A percentile compares a stretch with the other conserved stretches of the same genome.
phyloP scores from a whole-genome alignment of 139 green algal species.

The Chlamydomonas schloesseri region DNA sequence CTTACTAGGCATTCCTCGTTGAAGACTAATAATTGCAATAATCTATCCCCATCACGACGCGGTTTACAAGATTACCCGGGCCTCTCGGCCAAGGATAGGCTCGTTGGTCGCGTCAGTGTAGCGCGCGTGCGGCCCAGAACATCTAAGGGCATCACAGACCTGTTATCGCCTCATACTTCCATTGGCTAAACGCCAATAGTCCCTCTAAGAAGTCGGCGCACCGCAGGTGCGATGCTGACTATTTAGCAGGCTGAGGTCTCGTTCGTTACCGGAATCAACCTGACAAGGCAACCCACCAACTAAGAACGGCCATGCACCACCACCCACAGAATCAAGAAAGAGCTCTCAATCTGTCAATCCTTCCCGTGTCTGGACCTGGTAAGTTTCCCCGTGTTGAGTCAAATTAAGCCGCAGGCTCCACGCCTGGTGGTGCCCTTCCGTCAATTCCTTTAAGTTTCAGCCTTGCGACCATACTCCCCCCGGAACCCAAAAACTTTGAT shows the following conservation, averaged over 20 bases:
- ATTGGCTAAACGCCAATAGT: constrained; percentile 62
- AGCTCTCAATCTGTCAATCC: constrained; percentile 97
- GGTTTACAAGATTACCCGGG: no score
- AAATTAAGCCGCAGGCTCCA: constrained; percentile 97
- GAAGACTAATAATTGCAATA: no score
- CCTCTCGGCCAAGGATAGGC: constrained; percentile 81
- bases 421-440: constrained; percentile 95
- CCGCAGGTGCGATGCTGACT: constrained; percentile 83
- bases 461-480: constrained; percentile 58
- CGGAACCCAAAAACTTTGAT: constrained; percentile 95
- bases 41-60: no score
- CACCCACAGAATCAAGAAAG: constrained; percentile 96
- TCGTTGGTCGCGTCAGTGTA: constrained; percentile 98
- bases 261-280: constrained; percentile 98
- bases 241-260: constrained; percentile 98
- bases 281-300: constrained; percentile 96
- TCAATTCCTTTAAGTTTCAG: constrained; percentile 95
- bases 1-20: no score
- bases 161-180: constrained; percentile 89
- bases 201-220: constrained; percentile 94
- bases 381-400: constrained; percentile 96
- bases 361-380: constrained; percentile 97
- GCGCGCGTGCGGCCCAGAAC: constrained; percentile 97
- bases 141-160: constrained; percentile 82
- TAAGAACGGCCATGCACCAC: constrained; percentile 83